Base-by-base conservation (phyloP, 2,329 filamentous ascomycete species). In the Cytospora paraplurivora region DNA sequence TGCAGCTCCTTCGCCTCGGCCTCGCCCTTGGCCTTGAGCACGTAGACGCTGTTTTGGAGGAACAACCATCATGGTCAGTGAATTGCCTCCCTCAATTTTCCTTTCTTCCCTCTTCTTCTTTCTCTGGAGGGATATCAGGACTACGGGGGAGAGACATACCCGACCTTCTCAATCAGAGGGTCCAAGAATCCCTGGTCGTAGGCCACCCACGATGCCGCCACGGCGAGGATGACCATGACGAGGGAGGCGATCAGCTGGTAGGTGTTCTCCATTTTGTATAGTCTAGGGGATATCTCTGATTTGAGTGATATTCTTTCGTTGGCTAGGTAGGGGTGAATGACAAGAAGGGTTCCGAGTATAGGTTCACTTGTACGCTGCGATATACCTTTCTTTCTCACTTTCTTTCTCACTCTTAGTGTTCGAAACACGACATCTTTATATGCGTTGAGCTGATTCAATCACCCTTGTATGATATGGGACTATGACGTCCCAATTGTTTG, bases 21-120 rank as follows among this genome's bases (percentile, higher is more conserved):
- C 67, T 76, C 72, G 0, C 75, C 77, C 69, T 79, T 75, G 37
- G 75, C 74, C 69, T 78, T 77, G 69, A 78, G 75, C 57, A 76
- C 65, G 59, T 73, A 72, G 32, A 75, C 70, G 1, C 69, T 69
- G 34, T 15, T 19, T 21, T 10, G 56, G 41, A 11, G 57, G 21
- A 11, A 52, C 21, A 32, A 35, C 5, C 6, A 13, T 15, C 34
- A 11, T 11, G 13, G 38, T 64, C 44, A 66, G 62, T 44, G 19
- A 34, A 17, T 3, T 32, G 15, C 3, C 2, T 21, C 21, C 35
- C n/a, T n/a, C n/a, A n/a, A n/a, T 47, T 15, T 5, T 44, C 47
- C 32, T 13, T 19, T n/a, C 27, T 38, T 19, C 10, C 12, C 41
- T 44, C 6, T 11, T 27, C 19, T 27, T 33, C 7, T 7, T 7